phyloP scores from a whole-genome alignment of 2,329 filamentous ascomycete species.

The Aspergillus calidoustus region DNA sequence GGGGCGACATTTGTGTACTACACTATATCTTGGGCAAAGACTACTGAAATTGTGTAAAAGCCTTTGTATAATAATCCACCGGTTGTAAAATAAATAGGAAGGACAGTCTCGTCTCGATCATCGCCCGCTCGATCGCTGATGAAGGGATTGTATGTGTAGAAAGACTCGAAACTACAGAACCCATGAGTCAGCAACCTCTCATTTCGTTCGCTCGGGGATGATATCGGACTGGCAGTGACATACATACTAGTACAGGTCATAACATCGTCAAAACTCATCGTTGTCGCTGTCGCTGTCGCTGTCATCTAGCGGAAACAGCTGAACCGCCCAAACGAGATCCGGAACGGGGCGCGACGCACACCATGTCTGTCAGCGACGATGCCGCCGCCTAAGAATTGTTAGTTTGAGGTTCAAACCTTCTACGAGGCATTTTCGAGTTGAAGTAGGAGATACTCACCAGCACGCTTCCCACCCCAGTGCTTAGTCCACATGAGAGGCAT shows the following conservation, averaged over 20 bases:
- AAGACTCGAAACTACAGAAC: too few species aligned
- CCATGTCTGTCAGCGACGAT: neutral
- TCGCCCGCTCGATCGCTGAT: too few species aligned
- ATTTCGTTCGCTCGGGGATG: too few species aligned
- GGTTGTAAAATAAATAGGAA: too few species aligned
- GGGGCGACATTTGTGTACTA: too few species aligned
- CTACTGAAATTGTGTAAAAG: neutral
- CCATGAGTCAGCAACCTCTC: too few species aligned
- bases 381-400: neutral
- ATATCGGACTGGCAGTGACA: neutral
- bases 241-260: neutral
- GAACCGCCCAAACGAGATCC: neutral
- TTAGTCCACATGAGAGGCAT: slow-evolving; percentile 4
- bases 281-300: neutral
- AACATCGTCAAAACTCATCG: neutral
- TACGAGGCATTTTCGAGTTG: neutral
- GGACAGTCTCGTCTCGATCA: neutral
- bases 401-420: too few species aligned
- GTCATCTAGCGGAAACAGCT: neutral
- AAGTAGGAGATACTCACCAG: neutral
- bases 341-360: neutral
- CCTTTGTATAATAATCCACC: neutral
- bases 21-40: too few species aligned
- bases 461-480: neutral
- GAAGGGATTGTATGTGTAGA: too few species aligned